Evolutionary conservation across 306 rosid genomes (phyloP).

Genomic region (Quercus suber): DNA sequence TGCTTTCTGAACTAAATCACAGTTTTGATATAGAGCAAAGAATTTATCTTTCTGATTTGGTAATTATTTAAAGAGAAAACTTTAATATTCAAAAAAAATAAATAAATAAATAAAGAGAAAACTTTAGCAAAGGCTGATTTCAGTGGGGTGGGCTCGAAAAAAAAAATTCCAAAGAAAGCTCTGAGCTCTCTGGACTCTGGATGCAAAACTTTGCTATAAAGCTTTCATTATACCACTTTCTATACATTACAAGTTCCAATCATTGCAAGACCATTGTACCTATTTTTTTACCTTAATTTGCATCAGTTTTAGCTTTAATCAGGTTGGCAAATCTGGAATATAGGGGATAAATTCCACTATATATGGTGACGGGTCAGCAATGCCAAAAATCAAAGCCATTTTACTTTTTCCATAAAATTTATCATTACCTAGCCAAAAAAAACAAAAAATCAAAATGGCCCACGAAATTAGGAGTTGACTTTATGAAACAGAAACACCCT

Average conservation of each 20-base stretch:
- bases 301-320: slow-evolving; percentile 12
- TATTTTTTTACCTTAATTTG: slow-evolving; percentile 6
- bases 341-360: no score
- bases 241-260: slow-evolving; percentile 20
- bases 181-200: slow-evolving; percentile 17
- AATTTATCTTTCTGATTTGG: slow-evolving; percentile 3
- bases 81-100: slow-evolving; percentile 1
- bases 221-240: slow-evolving; percentile 15
- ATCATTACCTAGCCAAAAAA: no score
- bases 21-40: no score
- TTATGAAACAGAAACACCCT: no score
- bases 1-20: no score
- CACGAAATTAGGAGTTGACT: no score
- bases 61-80: slow-evolving; percentile 22
- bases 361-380: no score
- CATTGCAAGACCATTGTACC: slow-evolving; percentile 7
- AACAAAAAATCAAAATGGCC: no score
- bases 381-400: no score
- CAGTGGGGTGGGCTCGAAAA: slow-evolving; percentile 24
- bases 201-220: neutral
- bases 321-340: no score
- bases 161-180: slow-evolving; percentile 10
- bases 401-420: no score
- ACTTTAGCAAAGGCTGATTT: slow-evolving; percentile 46
- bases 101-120: slow-evolving; percentile 11